Evolutionary conservation across 2,329 filamentous ascomycete species (phyloP).

Genomic region (Botrytis porri): DNA sequence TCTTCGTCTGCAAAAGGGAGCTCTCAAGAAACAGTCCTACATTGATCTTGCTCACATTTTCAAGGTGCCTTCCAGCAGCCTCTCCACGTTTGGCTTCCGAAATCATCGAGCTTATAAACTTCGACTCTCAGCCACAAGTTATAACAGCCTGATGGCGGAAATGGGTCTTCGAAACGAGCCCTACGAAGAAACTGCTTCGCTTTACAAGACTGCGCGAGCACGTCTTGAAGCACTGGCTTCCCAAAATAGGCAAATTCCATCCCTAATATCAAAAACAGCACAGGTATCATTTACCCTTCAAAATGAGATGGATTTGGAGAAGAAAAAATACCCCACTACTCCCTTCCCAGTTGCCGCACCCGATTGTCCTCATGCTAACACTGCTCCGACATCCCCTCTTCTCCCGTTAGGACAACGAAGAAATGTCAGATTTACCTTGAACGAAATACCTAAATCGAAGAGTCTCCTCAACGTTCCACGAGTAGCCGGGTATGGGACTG

Average conservation of each 20-base stretch:
- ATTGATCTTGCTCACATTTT: constrained; percentile 25
- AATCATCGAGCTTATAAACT: constrained; percentile 17
- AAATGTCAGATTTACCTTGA: constrained; percentile 1
- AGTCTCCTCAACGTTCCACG: not conserved
- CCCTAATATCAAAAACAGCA: not conserved
- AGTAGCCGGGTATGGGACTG: not conserved
- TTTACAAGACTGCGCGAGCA: constrained; percentile 16
- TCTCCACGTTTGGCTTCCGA: constrained; percentile 17
- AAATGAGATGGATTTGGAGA: not conserved
- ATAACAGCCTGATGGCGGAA: constrained; percentile 18
- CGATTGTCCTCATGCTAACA: not conserved
- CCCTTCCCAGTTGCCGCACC: not conserved
- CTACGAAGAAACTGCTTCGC: constrained; percentile 12
- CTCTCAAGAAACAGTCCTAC: constrained; percentile 27
- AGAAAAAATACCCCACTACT: constrained; percentile 11
- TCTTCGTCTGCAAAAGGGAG: constrained; percentile 23
- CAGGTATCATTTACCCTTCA: not conserved
- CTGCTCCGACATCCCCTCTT: not conserved
- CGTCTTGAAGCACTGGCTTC: constrained; percentile 7
- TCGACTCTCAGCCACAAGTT: constrained; percentile 21
- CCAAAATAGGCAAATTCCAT: not conserved
- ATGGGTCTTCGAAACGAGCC: constrained; percentile 14
- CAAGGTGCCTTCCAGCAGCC: constrained; percentile 9
- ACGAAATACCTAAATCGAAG: not conserved
- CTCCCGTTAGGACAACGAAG: constrained; percentile 2